Conservation (phyloP, 2,329 filamentous ascomycete species). For the Fusarium sp. region DNA sequence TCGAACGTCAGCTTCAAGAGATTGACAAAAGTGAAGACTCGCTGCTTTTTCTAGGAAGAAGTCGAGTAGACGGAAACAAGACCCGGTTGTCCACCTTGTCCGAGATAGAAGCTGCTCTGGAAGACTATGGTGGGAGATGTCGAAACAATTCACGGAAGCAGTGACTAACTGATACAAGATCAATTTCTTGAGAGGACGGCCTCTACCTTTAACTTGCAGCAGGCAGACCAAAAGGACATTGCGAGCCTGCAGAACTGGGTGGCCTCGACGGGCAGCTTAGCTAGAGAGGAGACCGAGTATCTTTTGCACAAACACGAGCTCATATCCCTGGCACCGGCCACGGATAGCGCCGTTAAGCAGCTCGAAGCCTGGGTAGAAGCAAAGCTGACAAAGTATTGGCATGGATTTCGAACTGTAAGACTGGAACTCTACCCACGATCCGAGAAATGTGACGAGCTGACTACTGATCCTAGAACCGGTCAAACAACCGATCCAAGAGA, state of each 20-base stretch:
- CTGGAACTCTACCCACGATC: too few relatives aligned
- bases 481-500: too few relatives aligned
- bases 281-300: background rate
- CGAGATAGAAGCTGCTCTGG: background rate
- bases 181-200: background rate
- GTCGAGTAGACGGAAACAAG: background rate
- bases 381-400: background rate
- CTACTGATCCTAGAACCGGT: background rate
- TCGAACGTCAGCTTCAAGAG: background rate
- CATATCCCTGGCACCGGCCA: background rate
- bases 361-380: constrained; percentile 14
- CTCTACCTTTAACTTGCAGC: background rate
- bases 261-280: background rate
- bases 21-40: background rate
- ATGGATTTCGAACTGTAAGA: background rate
- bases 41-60: background rate
- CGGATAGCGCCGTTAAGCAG: background rate
- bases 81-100: background rate
- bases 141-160: background rate
- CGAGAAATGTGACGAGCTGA: background rate
- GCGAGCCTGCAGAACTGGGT: background rate
- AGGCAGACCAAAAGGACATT: background rate
- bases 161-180: background rate
- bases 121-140: background rate
- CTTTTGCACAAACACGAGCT: background rate